These are phyloP conservation scores for Barnettozyma pratensis DNA, from an alignment of 805 yeast species.

Conservation along the genomic window DNA sequence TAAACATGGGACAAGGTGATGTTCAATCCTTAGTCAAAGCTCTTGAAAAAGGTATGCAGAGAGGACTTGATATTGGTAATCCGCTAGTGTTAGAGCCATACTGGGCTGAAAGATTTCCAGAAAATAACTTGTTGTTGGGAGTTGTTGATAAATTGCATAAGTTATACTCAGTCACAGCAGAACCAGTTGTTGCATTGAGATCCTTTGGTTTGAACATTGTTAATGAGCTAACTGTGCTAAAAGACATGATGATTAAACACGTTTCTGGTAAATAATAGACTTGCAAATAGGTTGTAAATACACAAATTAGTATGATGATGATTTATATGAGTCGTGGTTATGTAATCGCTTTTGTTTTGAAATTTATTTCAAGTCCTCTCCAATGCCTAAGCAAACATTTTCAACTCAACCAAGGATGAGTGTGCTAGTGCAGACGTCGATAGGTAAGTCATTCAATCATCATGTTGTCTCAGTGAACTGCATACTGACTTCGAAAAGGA, in stretches of 20 bases:
- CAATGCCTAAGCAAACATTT: background rate
- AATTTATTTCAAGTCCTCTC: background rate
- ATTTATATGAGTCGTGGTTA: background rate
- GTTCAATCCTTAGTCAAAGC: constrained; percentile 67
- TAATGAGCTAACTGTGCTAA: constrained; percentile 58
- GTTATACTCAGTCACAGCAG: constrained; percentile 66
- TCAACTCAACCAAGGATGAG: constrained; percentile 26
- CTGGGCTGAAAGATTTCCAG: constrained; percentile 76
- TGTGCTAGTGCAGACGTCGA: constrained; percentile 36
- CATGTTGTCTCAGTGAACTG: too few species aligned
- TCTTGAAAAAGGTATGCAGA: constrained; percentile 58
- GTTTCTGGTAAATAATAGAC: constrained; percentile 35
- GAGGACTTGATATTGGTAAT: constrained; percentile 89
- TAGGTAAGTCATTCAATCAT: constrained; percentile 23
- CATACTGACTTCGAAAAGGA: constrained; percentile 36
- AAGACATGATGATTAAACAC: constrained; percentile 61
- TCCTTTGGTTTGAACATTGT: constrained; percentile 70
- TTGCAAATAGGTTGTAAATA: background rate
- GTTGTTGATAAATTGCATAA: constrained; percentile 91
- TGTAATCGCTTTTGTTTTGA: too few species aligned
- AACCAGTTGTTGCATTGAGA: constrained; percentile 71
- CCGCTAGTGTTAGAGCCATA: constrained; percentile 79
- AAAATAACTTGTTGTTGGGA: constrained; percentile 76
- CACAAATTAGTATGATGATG: background rate
- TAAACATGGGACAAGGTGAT: constrained; percentile 96